These are phyloP conservation scores for Zoysia matrella DNA, from an alignment of 202 grass and related monocot genomes.

Conservation along the genomic window DNA sequence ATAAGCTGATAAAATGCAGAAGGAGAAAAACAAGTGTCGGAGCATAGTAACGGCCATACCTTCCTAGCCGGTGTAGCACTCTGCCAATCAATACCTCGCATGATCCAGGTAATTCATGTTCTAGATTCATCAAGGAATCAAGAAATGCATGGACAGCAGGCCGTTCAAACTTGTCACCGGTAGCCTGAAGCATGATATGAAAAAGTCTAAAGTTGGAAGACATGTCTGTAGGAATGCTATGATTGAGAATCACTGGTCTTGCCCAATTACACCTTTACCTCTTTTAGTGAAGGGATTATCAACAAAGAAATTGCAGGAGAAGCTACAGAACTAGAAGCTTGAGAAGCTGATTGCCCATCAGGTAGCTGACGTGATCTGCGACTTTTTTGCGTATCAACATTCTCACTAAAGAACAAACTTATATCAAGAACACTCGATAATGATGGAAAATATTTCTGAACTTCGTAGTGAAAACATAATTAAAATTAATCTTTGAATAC, in stretches of 20 bases:
- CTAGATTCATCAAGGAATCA: constrained; percentile 85
- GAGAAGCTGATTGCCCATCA: constrained; percentile 58
- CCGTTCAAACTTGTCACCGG: constrained; percentile 68
- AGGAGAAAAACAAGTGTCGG: neutral
- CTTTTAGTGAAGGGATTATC: constrained; percentile 91
- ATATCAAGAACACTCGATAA: constrained; percentile 20
- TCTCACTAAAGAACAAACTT: constrained; percentile 61
- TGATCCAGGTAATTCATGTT: constrained; percentile 82
- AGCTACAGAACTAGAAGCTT: constrained; percentile 66
- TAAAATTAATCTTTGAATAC: constrained; percentile 51
- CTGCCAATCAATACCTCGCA: constrained; percentile 70
- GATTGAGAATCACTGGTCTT: constrained; percentile 9
- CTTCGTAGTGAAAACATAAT: constrained; percentile 18
- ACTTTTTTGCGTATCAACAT: constrained; percentile 55
- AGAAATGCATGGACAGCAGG: constrained; percentile 57
- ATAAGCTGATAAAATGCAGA: constrained; percentile 27
- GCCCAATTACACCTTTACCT: constrained; percentile 58
- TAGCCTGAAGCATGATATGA: constrained; percentile 55
- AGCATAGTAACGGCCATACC: constrained; percentile 47
- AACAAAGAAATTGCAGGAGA: constrained; percentile 77
- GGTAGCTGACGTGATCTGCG: constrained; percentile 56
- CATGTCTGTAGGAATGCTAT: constrained; percentile 7
- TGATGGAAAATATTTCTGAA: neutral
- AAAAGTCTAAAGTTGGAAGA: constrained; percentile 26
- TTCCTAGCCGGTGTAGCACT: constrained; percentile 73